Evolutionary conservation across 73 alveolate genomes (phyloP), one percentile per base, ranked within the genome.

Genomic region (Paraurostyla sp.): DNA sequence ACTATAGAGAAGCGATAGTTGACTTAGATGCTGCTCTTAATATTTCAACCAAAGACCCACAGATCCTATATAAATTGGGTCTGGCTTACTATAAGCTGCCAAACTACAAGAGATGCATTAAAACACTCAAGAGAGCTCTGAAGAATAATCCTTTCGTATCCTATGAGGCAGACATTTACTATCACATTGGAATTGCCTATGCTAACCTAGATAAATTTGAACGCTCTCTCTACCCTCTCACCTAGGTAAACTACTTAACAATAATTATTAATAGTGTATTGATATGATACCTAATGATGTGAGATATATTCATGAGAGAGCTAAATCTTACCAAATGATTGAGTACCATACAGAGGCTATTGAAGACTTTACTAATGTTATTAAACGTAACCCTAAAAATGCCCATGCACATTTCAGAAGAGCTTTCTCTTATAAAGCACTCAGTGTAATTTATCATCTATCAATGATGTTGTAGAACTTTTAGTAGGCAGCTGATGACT

Each of bases 401-500:
- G 97, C 99, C 23, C 98, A 95, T 91, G 99, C 99, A 0, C 91
- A 90, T 88, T 96, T 96, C 87, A 92, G 99, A 48, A 91, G 99
- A 80, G 99, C 96, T 0, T 96, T 96, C 90, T 93, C 97, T 20
- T 92, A 91, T 30, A 96, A 96, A 54, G 95, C 97, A 0, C 89
- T 96, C 13, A 71, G 46, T 15, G 82, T 65, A 59, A 25, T 16
- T 35, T 13, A 0, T 38, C 41, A 22, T 11, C 25, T 65, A 16
- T 65, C 41, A 7, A 65, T 18, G n/a, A 13, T 25, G 29, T 15
- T 15, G 29, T 43, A 51, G 85, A 76, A 82, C 27, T 95, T 93
- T 49, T 76, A 87, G 20, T 71, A 91, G 56, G 99, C 99, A 43
- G 97, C 99, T 0, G 98, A 95, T 62, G 99, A 96, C 73, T 96